Percentiles rank a stretch among this genome's conserved stretches.
Conservation (phyloP, 148 eudicot genomes). For the Cornus florida region DNA sequence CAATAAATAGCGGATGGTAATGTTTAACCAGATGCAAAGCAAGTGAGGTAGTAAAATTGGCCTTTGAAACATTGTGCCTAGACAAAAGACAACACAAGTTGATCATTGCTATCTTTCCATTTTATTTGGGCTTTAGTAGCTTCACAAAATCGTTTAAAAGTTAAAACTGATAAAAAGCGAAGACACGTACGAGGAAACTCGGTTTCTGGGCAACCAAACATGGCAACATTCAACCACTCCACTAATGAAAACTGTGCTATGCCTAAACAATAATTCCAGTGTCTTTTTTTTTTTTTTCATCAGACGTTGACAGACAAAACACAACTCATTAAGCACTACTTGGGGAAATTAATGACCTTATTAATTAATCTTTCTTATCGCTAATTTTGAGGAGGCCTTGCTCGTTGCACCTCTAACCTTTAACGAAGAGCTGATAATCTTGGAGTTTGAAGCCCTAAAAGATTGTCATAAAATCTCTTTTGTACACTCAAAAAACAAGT, state of each 20-base stretch:
- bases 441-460: slow-evolving; percentile 16
- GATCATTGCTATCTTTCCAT: background rate
- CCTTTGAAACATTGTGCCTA: too few relatives aligned
- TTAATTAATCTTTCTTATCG: slow-evolving; percentile 12
- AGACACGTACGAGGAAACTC: slow-evolving; percentile 46
- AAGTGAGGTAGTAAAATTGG: too few relatives aligned
- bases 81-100: too few relatives aligned
- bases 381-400: slow-evolving; percentile 26
- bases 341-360: slow-evolving; percentile 14
- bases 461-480: background rate
- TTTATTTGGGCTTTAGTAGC: background rate
- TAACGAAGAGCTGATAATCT: slow-evolving; percentile 3
- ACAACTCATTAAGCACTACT: slow-evolving; percentile 54
- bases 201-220: slow-evolving; percentile 42
- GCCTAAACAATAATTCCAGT: slow-evolving; percentile 31
- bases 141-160: too few relatives aligned
- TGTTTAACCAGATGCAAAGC: too few relatives aligned
- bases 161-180: slow-evolving; percentile 23
- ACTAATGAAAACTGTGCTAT: slow-evolving; percentile 35
- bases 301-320: slow-evolving; percentile 39
- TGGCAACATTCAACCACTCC: slow-evolving; percentile 58
- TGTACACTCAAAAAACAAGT: too few relatives aligned
- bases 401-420: slow-evolving; percentile 10
- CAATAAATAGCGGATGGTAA: too few relatives aligned
- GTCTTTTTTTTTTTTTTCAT: slow-evolving; percentile 20